Evolutionary conservation across 192 early-diverging fungal species (phyloP).

Genomic region (Podila horticola): DNA sequence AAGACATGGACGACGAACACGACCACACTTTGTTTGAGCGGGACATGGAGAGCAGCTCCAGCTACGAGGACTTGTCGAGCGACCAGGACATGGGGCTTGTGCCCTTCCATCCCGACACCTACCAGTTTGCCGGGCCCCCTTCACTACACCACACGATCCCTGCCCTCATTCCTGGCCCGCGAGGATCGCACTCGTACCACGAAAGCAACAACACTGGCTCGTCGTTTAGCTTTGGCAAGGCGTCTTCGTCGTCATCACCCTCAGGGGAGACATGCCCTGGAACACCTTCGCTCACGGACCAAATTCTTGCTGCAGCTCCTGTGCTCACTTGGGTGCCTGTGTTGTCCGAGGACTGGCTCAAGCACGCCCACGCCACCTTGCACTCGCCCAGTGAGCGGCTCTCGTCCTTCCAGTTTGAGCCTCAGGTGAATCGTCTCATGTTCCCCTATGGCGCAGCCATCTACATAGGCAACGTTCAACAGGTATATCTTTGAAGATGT

Average conservation of each 20-base stretch:
- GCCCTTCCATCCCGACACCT: slow-evolving; percentile 42
- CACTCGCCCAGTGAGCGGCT: slow-evolving; percentile 35
- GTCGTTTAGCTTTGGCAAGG: no score
- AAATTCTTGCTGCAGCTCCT: slow-evolving; percentile 56
- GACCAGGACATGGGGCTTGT: slow-evolving; percentile 43
- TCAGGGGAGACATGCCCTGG: neutral
- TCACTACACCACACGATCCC: slow-evolving; percentile 5
- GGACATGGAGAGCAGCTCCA: neutral
- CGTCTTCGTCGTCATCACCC: neutral
- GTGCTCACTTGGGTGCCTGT: slow-evolving; percentile 55
- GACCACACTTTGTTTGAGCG: neutral
- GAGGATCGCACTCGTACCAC: slow-evolving; percentile 7
- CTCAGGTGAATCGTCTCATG: slow-evolving; percentile 34
- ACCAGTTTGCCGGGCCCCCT: slow-evolving; percentile 27
- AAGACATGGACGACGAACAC: slow-evolving; percentile 17
- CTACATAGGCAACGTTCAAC: slow-evolving; percentile 25
- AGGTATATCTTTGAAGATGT: slow-evolving; percentile 9
- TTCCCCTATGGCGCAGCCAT: slow-evolving; percentile 45
- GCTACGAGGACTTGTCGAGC: slow-evolving; percentile 11
- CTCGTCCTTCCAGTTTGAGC: slow-evolving; percentile 38
- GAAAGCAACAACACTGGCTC: neutral
- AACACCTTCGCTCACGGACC: slow-evolving; percentile 50
- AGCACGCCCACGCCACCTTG: neutral
- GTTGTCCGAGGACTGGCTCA: slow-evolving; percentile 41
- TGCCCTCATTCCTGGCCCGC: slow-evolving; percentile 12